Evolutionary conservation across 164 flowering plant genomes (phyloP).

Genomic region (Kalanchoe fedtschenkoi): DNA sequence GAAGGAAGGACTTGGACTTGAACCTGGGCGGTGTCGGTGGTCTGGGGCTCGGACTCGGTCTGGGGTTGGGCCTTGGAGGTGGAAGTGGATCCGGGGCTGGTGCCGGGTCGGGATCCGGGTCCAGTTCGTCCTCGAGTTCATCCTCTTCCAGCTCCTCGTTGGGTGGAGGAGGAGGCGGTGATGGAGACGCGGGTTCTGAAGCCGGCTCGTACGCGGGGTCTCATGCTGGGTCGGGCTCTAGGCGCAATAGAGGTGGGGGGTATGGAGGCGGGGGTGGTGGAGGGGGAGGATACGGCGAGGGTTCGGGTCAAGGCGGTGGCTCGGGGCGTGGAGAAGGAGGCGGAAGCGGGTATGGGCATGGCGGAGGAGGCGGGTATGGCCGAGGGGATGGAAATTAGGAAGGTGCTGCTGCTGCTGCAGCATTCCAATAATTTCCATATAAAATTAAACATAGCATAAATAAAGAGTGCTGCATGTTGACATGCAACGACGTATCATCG

Average conservation of each 20-base stretch:
- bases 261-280: background rate
- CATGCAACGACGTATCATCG: too few species aligned
- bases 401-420: too few species aligned
- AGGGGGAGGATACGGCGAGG: background rate
- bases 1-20: slow-evolving; percentile 30
- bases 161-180: slow-evolving; percentile 8
- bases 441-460: too few species aligned
- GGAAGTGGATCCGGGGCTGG: slow-evolving; percentile 13
- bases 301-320: background rate
- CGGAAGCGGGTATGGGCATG: slow-evolving; percentile 2
- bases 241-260: background rate
- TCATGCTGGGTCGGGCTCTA: slow-evolving; percentile 9
- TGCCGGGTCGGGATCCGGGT: slow-evolving; percentile 4
- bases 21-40: slow-evolving; percentile 27
- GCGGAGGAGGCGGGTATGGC: slow-evolving; percentile 12
- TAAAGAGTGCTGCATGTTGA: too few species aligned
- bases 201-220: slow-evolving; percentile 23
- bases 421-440: too few species aligned
- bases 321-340: slow-evolving; percentile 5
- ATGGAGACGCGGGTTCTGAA: slow-evolving; percentile 21
- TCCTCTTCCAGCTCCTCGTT: slow-evolving; percentile 4
- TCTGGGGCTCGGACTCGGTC: slow-evolving; percentile 19
- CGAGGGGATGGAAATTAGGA: background rate
- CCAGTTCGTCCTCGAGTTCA: slow-evolving; percentile 10
- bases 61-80: slow-evolving; percentile 18